These are phyloP conservation scores for Malassezia slooffiae DNA, from an alignment of 1,284 basidiomycete species.

Conservation along the genomic window DNA sequence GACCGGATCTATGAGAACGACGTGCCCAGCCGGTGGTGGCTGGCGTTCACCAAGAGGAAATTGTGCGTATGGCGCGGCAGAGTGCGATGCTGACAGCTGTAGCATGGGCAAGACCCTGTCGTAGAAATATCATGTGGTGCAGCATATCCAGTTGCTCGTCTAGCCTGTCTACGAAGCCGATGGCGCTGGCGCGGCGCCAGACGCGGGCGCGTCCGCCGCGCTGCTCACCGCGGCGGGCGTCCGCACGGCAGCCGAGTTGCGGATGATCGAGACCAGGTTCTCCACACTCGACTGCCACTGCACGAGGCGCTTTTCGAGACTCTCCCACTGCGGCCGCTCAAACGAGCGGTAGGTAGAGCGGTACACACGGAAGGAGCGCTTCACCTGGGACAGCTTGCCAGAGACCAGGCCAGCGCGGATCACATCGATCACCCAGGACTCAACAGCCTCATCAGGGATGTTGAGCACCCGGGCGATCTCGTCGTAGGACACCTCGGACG, in stretches of 20 bases:
- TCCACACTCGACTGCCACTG: conserved; percentile 38
- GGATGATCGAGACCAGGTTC: conserved; percentile 29
- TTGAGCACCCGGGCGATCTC: conserved; percentile 27
- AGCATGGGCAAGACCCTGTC: conserved; percentile 43
- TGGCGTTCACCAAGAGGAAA: conserved; percentile 65
- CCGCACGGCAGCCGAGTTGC: background rate
- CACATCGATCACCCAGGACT: conserved; percentile 46
- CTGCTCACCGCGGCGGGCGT: no score
- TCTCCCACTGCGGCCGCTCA: conserved; percentile 36
- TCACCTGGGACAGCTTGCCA: conserved; percentile 42
- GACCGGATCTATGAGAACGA: conserved; percentile 74
- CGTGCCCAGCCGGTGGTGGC: conserved; percentile 99
- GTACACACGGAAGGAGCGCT: conserved; percentile 39
- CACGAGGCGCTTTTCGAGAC: conserved; percentile 29
- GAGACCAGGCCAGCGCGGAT: conserved; percentile 42
- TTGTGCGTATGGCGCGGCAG: conserved; percentile 28
- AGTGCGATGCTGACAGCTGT: background rate
- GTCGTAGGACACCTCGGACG: conserved; percentile 33
- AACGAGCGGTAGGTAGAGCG: conserved; percentile 36
- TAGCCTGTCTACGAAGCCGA: background rate
- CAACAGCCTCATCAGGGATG: conserved; percentile 31
- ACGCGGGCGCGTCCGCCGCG: background rate
- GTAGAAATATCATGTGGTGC: no score
- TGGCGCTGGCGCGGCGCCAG: background rate
- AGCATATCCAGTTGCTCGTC: no score